A percentile compares a stretch with the other conserved stretches of the same genome.
Evolutionary conservation across 441 rosid species (phyloP).

Genomic region (Aleurites moluccanus): DNA sequence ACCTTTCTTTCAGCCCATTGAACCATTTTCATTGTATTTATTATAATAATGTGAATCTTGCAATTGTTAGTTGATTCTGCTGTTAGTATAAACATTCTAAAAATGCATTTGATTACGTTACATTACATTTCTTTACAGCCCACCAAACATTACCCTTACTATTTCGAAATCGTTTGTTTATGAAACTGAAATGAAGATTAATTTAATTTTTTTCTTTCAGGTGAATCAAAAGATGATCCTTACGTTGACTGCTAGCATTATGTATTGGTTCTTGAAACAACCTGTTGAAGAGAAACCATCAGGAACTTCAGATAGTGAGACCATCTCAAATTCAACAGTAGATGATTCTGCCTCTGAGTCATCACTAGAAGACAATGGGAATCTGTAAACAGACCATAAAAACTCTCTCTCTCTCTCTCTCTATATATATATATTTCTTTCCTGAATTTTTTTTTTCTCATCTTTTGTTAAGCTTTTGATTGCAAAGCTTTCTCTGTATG

Average conservation of each 20-base stretch:
- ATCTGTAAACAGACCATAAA: slow-evolving; percentile 21
- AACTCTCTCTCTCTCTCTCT: too few relatives aligned
- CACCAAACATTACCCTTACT: background rate
- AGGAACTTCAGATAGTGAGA: slow-evolving; percentile 69
- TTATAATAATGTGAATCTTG: background rate
- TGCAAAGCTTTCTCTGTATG: slow-evolving; percentile 30
- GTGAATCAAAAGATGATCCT: slow-evolving; percentile 99
- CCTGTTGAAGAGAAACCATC: slow-evolving; percentile 63
- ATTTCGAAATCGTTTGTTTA: too few relatives aligned
- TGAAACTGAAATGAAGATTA: background rate
- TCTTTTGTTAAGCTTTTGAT: slow-evolving; percentile 25
- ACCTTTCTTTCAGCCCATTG: too few relatives aligned
- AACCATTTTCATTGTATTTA: too few relatives aligned
- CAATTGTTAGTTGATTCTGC: too few relatives aligned
- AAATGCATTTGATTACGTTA: too few relatives aligned
- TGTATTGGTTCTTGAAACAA: slow-evolving; percentile 90
- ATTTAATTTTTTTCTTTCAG: slow-evolving; percentile 33
- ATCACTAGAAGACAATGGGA: slow-evolving; percentile 61
- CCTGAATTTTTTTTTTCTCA: background rate
- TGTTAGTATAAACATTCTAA: too few relatives aligned
- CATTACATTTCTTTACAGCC: too few relatives aligned
- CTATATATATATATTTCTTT: background rate
- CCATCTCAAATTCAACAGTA: slow-evolving; percentile 54
- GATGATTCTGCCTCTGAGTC: slow-evolving; percentile 97
- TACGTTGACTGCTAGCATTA: slow-evolving; percentile 89